Evolutionary conservation across 78 protist species (phyloP).

Genomic region (Dictyostelium intermedium): DNA sequence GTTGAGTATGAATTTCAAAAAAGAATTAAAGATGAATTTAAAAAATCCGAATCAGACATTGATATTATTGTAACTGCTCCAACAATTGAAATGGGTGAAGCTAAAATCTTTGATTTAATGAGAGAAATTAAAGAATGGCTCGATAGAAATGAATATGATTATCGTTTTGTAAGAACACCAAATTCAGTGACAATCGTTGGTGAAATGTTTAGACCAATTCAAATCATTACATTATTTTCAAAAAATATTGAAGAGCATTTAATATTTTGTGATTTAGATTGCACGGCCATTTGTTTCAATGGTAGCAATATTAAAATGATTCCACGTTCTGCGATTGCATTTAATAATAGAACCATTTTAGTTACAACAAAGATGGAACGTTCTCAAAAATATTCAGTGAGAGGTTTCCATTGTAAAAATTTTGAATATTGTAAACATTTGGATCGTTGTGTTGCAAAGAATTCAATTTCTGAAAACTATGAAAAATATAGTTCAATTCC

Average conservation of each 20-base stretch:
- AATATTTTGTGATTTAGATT: slow-evolving; percentile 3
- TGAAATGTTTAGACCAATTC: slow-evolving; percentile 19
- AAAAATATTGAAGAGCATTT: not conserved
- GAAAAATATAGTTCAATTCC: not conserved
- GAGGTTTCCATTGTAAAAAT: not conserved
- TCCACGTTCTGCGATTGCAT: not conserved
- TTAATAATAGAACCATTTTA: not conserved
- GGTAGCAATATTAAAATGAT: not conserved
- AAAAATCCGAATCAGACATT: slow-evolving; percentile 19
- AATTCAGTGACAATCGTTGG: slow-evolving; percentile 13
- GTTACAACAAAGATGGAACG: not conserved
- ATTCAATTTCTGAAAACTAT: not conserved
- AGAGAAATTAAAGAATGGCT: not conserved
- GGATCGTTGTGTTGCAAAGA: not conserved
- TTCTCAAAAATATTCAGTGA: not conserved
- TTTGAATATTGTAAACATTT: slow-evolving; percentile 14
- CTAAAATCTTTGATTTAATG: not conserved
- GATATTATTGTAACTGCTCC: not conserved
- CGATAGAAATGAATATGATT: not conserved
- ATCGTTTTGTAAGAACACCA: not conserved
- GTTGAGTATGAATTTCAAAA: no score
- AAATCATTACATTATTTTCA: not conserved
- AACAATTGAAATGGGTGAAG: not conserved
- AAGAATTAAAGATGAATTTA: not conserved
- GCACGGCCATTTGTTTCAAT: not conserved